Percentiles rank a stretch among this genome's conserved stretches.
These are phyloP conservation scores for Malus asiatica DNA, from an alignment of 306 rosid species.

Conservation along the genomic window DNA sequence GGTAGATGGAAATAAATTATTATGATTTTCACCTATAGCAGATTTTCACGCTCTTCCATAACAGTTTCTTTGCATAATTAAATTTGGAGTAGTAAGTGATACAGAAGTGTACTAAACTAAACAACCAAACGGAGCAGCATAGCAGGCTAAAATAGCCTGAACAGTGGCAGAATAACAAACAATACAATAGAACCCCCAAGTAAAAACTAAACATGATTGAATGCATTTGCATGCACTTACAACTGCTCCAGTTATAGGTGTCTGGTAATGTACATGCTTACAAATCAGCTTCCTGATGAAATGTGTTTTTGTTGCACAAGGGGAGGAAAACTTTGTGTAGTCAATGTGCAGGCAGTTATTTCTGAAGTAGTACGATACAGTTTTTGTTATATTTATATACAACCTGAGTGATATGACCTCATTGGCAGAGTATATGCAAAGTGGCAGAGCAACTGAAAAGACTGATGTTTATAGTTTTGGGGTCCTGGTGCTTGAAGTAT, in stretches of 20 bases:
- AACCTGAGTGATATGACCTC: constrained; percentile 9
- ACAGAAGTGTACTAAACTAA: not conserved
- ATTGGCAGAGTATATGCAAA: constrained; percentile 93
- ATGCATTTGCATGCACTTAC: not conserved
- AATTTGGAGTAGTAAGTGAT: not conserved
- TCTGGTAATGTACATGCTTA: not conserved
- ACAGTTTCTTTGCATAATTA: not conserved
- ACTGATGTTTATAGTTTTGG: constrained; percentile 95
- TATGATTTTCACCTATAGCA: not conserved
- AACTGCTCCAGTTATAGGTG: not conserved
- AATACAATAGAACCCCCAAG: not conserved
- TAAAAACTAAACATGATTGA: not conserved
- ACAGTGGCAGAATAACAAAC: not conserved
- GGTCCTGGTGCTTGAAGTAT: constrained; percentile 83
- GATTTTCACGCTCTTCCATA: not conserved
- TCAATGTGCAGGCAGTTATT: not conserved
- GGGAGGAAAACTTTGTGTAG: not conserved
- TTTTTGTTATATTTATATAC: not conserved
- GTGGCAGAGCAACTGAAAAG: constrained; percentile 99
- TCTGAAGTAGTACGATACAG: not conserved
- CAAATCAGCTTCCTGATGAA: not conserved
- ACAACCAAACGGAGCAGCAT: not conserved
- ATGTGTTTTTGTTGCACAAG: not conserved
- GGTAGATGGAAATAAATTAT: not conserved
- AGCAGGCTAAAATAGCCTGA: not conserved